Evolutionary conservation across 345 rosid genomes (phyloP), one percentile per base, ranked within the genome.

Genomic region (Camelina laxa): DNA sequence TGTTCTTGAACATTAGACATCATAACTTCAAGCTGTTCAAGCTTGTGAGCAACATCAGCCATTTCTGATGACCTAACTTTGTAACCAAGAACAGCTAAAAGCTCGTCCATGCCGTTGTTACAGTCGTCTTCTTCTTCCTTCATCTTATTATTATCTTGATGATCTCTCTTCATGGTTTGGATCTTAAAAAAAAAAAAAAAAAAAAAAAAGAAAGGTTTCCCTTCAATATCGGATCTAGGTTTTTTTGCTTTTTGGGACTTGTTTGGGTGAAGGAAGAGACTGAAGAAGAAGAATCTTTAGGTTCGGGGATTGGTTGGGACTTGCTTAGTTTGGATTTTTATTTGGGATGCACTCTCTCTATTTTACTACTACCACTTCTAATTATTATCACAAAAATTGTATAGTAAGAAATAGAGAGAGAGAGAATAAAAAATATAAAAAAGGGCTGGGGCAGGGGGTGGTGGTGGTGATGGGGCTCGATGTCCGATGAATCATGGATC

Each of bases 1-100:
- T 91, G 93, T 20, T 87, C 92, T 38, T 76, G 88, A 47, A 71
- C 83, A 60, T 65, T 72, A 11, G 89, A 80, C 89, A 91, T 86
- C 31, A 80, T 89, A 16, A 84, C 83, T 58, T 91, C 97, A 10
- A 91, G 87, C 80, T 84, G 90, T 49, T 87, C 97, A 4, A 91
- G 87, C 79, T 89, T 91, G 10, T 80, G 88, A 15, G 95, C 97
- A 5, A 91, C 97, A 1, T 87, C 95, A 0, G 84, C 91, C 97
- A 91, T 91, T 73, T 91, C 95, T 0, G 92, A 83, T 3, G 95
- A 74, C 62, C 81, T 74, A 0, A 91, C 97, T 68, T 86, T 86
- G 83, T 89, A 91, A 1, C 97, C 97, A 60, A 89, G 59, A 51
- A 80, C 84, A 1, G 88, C 95, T 17, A 91, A 54, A 7, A 85